Evolutionary conservation across 164 flowering plant genomes (phyloP).

Genomic region (Aristolochia fimbriata): DNA sequence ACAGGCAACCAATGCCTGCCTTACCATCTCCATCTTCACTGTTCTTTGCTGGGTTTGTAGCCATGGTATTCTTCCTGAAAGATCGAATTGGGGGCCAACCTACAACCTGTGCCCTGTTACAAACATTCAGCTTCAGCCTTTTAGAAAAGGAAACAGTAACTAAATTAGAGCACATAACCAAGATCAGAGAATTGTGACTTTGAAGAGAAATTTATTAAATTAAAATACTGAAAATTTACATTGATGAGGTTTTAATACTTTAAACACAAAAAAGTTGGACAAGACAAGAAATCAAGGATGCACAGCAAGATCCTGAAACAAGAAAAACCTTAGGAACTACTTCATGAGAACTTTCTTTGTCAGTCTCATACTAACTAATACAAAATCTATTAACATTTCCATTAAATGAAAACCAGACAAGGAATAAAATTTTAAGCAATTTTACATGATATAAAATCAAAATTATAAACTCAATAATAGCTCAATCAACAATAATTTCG

Average conservation of each 20-base stretch:
- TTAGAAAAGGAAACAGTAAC: background rate
- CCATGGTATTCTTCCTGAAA: conserved; percentile 75
- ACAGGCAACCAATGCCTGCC: conserved; percentile 43
- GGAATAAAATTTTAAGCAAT: too few relatives aligned
- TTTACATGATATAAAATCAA: too few relatives aligned
- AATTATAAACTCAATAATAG: too few relatives aligned
- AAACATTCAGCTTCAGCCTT: background rate
- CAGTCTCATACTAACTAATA: background rate
- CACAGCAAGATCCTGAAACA: background rate
- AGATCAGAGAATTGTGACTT: background rate
- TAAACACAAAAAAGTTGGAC: background rate
- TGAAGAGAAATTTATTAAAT: background rate
- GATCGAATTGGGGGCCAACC: conserved; percentile 97
- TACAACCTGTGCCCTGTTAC: conserved; percentile 69
- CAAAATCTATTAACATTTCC: too few relatives aligned
- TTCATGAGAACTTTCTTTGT: background rate
- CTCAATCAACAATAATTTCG: too few relatives aligned
- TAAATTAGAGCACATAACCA: background rate
- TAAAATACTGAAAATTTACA: too few relatives aligned
- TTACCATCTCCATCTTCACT: conserved; percentile 35
- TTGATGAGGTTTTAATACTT: background rate
- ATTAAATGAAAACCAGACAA: too few relatives aligned
- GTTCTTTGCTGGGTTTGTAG: conserved; percentile 35
- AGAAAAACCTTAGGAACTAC: background rate
- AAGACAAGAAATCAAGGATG: background rate